phyloP scores from a whole-genome alignment of 2,329 filamentous ascomycete species.

The Chalaropsis ovoidea region DNA sequence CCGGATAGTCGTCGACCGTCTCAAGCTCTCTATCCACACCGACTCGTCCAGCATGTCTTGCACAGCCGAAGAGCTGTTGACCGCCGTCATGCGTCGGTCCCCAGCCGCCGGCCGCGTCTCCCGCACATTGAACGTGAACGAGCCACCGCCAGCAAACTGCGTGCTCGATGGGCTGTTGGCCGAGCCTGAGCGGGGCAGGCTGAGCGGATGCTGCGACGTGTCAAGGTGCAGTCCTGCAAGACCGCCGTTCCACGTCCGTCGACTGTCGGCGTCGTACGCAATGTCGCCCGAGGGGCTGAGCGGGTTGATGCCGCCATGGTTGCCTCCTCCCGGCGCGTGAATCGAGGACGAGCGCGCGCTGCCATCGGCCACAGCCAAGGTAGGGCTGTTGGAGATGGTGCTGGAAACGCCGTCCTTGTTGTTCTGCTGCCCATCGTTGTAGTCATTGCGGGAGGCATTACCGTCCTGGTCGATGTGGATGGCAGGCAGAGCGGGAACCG shows the following conservation, averaged over 20 bases:
- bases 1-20: conserved; percentile 67
- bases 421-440: background rate
- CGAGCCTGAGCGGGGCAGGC: conserved; percentile 38
- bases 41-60: conserved; percentile 80
- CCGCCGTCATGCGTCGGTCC: conserved; percentile 22
- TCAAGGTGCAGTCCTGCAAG: conserved; percentile 32
- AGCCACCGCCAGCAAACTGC: conserved; percentile 38
- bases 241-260: conserved; percentile 35
- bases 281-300: conserved; percentile 24
- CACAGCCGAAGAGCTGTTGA: conserved; percentile 36
- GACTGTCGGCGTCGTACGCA: conserved; percentile 32
- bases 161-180: conserved; percentile 30
- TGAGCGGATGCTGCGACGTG: conserved; percentile 43
- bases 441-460: conserved; percentile 27
- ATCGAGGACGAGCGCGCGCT: conserved; percentile 14
- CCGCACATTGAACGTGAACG: conserved; percentile 50
- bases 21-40: conserved; percentile 86
- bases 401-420: conserved; percentile 9
- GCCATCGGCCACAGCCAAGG: conserved; percentile 17
- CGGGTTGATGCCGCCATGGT: conserved; percentile 8
- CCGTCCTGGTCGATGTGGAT: conserved; percentile 76
- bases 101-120: conserved; percentile 33
- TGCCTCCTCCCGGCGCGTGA: conserved; percentile 10
- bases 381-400: conserved; percentile 21
- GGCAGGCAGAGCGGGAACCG: conserved; percentile 72